Evolutionary conservation across 1,139 yeast genomes (phyloP).

Genomic region (Suhomyces panamericanus): DNA sequence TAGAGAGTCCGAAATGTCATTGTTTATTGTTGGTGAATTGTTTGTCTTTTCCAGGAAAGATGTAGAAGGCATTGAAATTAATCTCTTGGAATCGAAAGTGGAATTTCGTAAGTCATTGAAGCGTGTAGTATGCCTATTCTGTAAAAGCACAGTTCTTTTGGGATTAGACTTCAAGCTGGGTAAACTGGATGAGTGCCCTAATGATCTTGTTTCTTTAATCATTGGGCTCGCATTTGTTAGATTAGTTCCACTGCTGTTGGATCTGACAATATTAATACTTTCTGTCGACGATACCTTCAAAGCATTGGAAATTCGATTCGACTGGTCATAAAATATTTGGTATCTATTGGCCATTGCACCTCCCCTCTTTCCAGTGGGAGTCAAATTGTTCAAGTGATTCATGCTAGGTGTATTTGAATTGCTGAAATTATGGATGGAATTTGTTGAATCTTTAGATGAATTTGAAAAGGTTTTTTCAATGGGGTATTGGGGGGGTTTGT

Average conservation of each 20-base stretch:
- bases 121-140: conserved; percentile 12
- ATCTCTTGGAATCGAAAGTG: conserved; percentile 12
- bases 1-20: neutral
- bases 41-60: conserved; percentile 7
- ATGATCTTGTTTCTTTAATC: conserved; percentile 19
- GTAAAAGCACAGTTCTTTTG: conserved; percentile 14
- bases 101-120: conserved; percentile 11
- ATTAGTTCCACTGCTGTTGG: conserved; percentile 23
- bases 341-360: conserved; percentile 54
- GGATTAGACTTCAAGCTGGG: conserved; percentile 34
- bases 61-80: conserved; percentile 11
- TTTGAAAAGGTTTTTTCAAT: conserved; percentile 39
- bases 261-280: conserved; percentile 35
- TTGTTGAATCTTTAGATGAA: conserved; percentile 33
- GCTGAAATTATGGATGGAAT: conserved; percentile 13
- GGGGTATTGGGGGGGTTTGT: conserved; percentile 18
- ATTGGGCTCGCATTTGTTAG: conserved; percentile 7
- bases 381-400: conserved; percentile 16
- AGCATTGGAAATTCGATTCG: conserved; percentile 47
- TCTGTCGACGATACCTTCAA: conserved; percentile 46
- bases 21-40: neutral
- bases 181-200: conserved; percentile 45
- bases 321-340: conserved; percentile 52
- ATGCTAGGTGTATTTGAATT: conserved; percentile 11
- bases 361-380: conserved; percentile 36